Percentiles rank a stretch among this genome's conserved stretches.
Conservation (phyloP, 2,329 filamentous ascomycete genomes). For the Aureobasidium uvarum region DNA sequence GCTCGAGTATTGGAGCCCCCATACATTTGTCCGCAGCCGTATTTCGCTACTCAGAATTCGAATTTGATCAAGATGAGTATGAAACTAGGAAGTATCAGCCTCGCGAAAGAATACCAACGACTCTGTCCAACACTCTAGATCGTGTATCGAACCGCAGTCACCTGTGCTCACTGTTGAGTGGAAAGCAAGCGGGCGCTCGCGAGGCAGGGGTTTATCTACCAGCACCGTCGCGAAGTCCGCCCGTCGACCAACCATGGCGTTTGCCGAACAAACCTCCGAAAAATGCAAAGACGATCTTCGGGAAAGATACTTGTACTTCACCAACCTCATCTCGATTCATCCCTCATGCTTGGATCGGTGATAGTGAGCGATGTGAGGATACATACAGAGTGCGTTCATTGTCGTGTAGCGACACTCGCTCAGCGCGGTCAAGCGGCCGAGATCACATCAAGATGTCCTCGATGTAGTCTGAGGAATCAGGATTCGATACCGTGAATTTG, state of each 20-base stretch:
- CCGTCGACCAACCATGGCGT: conserved; percentile 3
- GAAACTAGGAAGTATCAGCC: too few relatives aligned
- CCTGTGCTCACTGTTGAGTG: neutral
- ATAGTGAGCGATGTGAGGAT: too few relatives aligned
- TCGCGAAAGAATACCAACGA: too few relatives aligned
- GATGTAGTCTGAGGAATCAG: neutral
- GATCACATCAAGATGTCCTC: neutral
- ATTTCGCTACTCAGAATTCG: too few relatives aligned
- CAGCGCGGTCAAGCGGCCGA: neutral
- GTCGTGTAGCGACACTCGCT: too few relatives aligned
- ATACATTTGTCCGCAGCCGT: too few relatives aligned
- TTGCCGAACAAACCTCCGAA: conserved; percentile 24
- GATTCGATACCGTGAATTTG: neutral
- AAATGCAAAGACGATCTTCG: conserved; percentile 1
- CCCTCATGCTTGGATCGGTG: neutral
- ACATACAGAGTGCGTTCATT: too few relatives aligned
- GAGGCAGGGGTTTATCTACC: neutral
- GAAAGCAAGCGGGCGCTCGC: neutral
- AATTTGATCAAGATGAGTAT: too few relatives aligned
- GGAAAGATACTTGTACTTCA: neutral
- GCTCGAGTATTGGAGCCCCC: neutral
- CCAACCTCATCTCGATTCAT: neutral
- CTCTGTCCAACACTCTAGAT: neutral
- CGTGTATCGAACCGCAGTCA: neutral
- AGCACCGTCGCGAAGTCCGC: conserved; percentile 9